Base-by-base conservation (phyloP, 306 rosid species). In the Rosa multiflora region DNA sequence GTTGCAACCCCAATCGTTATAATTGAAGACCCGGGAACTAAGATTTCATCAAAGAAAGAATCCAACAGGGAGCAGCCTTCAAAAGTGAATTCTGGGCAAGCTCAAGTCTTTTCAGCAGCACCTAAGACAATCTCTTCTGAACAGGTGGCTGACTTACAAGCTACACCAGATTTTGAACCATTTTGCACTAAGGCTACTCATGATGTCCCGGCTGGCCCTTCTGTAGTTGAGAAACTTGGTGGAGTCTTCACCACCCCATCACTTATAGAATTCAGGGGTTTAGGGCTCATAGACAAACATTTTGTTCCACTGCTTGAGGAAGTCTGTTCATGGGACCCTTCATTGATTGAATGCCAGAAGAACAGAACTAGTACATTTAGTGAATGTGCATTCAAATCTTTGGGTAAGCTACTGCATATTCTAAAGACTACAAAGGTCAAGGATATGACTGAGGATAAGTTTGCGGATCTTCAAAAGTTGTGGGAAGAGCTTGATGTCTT, bases 271-370 rank as follows among this genome's bases (percentile, higher is more conserved):
- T 72, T 72, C 10, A 5, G 29, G 76, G 76, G 46, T 9, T 72
- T 72, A 18, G 47, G 47, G 13, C 1, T 3, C 35, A 18, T 72
- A 51, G 62, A 49, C 4, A 51, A 49, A 72, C 2, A 26, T 32
- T 32, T 15, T 51, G 63, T 72, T 72, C 76, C 63, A 49, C 12
- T 72, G 42, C 76, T 72, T 9, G 61, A 32, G 63, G 76, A 72
- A 35, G 63, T 49, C n/a, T 72, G 63, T 9, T 49, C 20, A 8
- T 72, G 5, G 5, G 9, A 51, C 52, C 63, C 76, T 72, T 32
- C 62, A 2, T 72, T 72, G 62, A 35, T 72, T 10, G 18, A 51
- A 21, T 9, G 76, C 76, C 76, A 51, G 2, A 49, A 2, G 46
- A 72, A 49, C 23, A 51, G 76, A 5, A 51, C 62, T 51, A 17